Evolutionary conservation across 2,329 filamentous ascomycete species (phyloP), one percentile per base, ranked within the genome.

Genomic region (Pseudocercospora fijiensis): DNA sequence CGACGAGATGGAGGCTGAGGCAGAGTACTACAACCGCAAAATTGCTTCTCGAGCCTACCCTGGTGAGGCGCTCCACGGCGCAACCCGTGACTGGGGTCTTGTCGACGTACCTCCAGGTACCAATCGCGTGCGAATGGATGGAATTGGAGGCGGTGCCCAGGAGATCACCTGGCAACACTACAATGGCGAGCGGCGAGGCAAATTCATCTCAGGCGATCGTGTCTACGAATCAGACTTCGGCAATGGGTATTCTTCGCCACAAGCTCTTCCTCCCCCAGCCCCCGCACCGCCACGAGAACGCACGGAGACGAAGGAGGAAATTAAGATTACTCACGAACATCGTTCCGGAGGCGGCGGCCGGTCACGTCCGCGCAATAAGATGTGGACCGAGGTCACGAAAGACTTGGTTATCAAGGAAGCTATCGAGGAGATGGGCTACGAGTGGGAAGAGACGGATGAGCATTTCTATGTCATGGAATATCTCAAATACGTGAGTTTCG

Each of bases 381-480:
- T 96, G 81, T 98, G 94, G 94, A 99, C 95, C 0, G 95, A 98
- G 78, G 92, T 99, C 71, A 96, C 94, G 52, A 96, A 96, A 79
- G 93, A 96, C 70, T 79, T 98, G 37, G 91, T 98, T 16, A 83
- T 89, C 63, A 87, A 89, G 58, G 92, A 97, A 75, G 95, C 95
- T 18, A 90, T 98, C 68, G 89, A 96, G 70, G 83, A 89, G 72
- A 80, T 88, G 74, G 91, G 91, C 2, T 98, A 96, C 77, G 88
- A 91, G 65, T 98, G 88, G 74, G 92, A 97, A 75, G 93, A 98
- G 82, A 95, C 91, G 0, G 89, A 92, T 60, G 86, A 85, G 66
- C 96, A 92, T 78, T 98, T 90, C 78, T 98, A 97, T 77, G 87
- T 98, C 52, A 94, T 96, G 82, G 87, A 94, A 67, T 97, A 96